phyloP scores from a whole-genome alignment of 2,329 filamentous ascomycete species.

The Kalmusia sp. region DNA sequence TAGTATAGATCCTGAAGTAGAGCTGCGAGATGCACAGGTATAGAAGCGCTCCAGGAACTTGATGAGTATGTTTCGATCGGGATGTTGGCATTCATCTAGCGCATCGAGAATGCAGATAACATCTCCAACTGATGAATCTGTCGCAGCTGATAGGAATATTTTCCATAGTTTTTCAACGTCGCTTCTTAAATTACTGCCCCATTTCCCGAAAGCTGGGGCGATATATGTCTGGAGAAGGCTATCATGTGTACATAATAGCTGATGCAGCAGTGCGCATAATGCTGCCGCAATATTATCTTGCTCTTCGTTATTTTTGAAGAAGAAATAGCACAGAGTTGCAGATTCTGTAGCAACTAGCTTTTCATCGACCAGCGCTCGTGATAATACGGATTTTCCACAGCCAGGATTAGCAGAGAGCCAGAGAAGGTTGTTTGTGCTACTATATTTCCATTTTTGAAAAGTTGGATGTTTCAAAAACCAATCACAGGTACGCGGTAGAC shows the following conservation, averaged over 20 bases:
- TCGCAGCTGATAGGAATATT: constrained; percentile 5
- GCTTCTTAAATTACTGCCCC: constrained; percentile 20
- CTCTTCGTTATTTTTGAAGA: constrained; percentile 49
- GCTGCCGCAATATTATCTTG: constrained; percentile 38
- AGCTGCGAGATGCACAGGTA: background rate
- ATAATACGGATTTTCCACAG: constrained; percentile 51
- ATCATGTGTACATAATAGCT: constrained; percentile 32
- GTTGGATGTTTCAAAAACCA: constrained; percentile 37
- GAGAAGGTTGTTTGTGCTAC: constrained; percentile 28
- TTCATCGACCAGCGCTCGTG: constrained; percentile 43
- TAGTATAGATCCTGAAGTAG: constrained; percentile 21
- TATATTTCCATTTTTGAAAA: constrained; percentile 31
- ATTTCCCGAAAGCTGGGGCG: constrained; percentile 23
- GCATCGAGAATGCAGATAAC: constrained; percentile 34
- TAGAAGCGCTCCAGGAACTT: constrained; percentile 16
- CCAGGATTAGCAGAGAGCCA: constrained; percentile 52
- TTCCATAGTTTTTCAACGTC: constrained; percentile 18
- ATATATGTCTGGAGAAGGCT: constrained; percentile 24
- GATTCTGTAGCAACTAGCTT: constrained; percentile 21
- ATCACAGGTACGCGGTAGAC: constrained; percentile 36
- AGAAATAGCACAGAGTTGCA: constrained; percentile 40
- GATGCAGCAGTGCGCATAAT: constrained; percentile 47
- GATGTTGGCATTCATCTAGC: constrained; percentile 29
- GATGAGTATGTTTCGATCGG: constrained; percentile 18
- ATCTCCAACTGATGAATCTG: constrained; percentile 15